phyloP scores from a whole-genome alignment of 2,329 filamentous ascomycete species.

The Penicillium sp. region DNA sequence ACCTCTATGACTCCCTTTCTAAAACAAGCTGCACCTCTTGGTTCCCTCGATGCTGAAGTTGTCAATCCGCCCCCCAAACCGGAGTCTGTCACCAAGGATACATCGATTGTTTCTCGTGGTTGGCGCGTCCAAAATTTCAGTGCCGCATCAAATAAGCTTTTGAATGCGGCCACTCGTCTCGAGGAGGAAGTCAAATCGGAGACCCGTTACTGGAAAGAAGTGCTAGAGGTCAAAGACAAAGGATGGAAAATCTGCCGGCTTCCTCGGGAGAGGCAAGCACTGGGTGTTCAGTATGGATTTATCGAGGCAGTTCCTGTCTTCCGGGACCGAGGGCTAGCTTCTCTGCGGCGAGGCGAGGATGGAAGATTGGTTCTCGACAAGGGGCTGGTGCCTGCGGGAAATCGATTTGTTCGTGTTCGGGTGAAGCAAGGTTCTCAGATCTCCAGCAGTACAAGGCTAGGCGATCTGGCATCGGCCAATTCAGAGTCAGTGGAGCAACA shows the following conservation, averaged over 20 bases:
- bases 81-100: slow-evolving; percentile 50
- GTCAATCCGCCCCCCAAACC: slow-evolving; percentile 57
- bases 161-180: slow-evolving; percentile 65
- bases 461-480: slow-evolving; percentile 11
- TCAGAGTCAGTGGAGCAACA: slow-evolving; percentile 33
- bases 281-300: slow-evolving; percentile 87
- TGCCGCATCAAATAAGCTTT: slow-evolving; percentile 65
- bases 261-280: slow-evolving; percentile 63
- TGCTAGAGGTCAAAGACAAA: slow-evolving; percentile 71
- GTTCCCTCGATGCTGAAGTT: slow-evolving; percentile 65
- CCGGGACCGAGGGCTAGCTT: slow-evolving; percentile 69
- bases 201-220: slow-evolving; percentile 80
- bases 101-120: slow-evolving; percentile 53
- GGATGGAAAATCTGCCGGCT: slow-evolving; percentile 82
- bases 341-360: slow-evolving; percentile 66
- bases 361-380: slow-evolving; percentile 70
- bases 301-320: slow-evolving; percentile 61
- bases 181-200: slow-evolving; percentile 73
- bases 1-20: slow-evolving; percentile 64
- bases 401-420: slow-evolving; percentile 61
- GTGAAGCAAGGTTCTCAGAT: slow-evolving; percentile 54
- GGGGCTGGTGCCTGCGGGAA: slow-evolving; percentile 46
- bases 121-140: slow-evolving; percentile 75
- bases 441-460: slow-evolving; percentile 49
- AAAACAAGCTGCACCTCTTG: slow-evolving; percentile 65